phyloP scores from a whole-genome alignment of 2,329 filamentous ascomycete species.

The Colletotrichum sp. region DNA sequence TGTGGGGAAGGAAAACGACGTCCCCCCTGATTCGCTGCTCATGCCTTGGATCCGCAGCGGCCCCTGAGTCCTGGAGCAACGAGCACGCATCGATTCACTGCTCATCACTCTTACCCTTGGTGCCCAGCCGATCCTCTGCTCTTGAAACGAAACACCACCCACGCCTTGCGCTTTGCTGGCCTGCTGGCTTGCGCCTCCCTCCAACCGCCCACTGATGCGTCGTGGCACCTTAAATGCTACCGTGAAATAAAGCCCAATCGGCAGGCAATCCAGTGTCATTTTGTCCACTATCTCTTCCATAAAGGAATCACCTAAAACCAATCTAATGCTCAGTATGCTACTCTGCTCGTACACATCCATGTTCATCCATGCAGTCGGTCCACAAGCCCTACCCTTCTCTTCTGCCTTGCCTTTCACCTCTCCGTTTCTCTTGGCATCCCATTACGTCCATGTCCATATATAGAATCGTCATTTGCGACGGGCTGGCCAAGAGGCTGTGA shows the following conservation, averaged over 20 bases:
- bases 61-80: slow-evolving; percentile 1
- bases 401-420: slow-evolving; percentile 2
- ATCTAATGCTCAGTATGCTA: slow-evolving; percentile 19
- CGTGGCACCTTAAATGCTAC: neutral
- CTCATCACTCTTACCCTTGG: neutral
- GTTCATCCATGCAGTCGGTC: slow-evolving; percentile 6
- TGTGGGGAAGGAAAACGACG: neutral
- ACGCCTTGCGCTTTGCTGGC: neutral
- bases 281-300: neutral
- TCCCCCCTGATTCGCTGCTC: slow-evolving; percentile 4
- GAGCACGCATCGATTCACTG: slow-evolving; percentile 1
- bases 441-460: slow-evolving; percentile 18
- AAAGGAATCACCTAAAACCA: slow-evolving; percentile 10
- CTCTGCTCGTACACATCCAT: slow-evolving; percentile 20
- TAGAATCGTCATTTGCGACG: slow-evolving; percentile 9
- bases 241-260: neutral
- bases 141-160: slow-evolving; percentile 17
- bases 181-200: neutral
- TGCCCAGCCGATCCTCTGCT: slow-evolving; percentile 8
- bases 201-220: neutral
- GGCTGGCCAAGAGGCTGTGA: neutral
- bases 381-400: neutral
- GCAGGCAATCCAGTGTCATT: neutral
- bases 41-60: neutral
- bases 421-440: neutral